Percentiles rank a stretch among this genome's conserved stretches.
Evolutionary conservation across 2,329 filamentous ascomycete genomes (phyloP).

Genomic region (Stagonosporopsis tanaceti): DNA sequence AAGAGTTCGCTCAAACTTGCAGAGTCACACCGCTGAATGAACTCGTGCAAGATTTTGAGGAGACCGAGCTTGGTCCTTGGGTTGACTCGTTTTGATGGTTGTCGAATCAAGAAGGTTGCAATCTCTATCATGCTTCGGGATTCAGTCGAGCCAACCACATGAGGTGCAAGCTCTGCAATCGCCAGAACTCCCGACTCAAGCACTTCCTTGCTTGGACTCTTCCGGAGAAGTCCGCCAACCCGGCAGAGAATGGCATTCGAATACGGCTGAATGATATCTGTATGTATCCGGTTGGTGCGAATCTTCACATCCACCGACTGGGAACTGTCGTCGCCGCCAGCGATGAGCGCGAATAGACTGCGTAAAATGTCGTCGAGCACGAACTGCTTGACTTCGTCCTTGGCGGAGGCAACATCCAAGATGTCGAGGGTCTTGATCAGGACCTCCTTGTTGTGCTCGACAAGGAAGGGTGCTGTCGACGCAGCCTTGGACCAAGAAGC

Average conservation of each 20-base stretch:
- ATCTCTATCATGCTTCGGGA: constrained; percentile 81
- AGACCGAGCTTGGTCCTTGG: constrained; percentile 84
- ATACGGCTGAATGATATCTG: constrained; percentile 66
- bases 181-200: constrained; percentile 81
- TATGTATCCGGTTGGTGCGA: constrained; percentile 54
- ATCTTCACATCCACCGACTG: constrained; percentile 60
- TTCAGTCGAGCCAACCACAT: constrained; percentile 58
- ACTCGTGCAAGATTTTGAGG: constrained; percentile 80
- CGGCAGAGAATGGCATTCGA: constrained; percentile 70
- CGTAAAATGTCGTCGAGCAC: constrained; percentile 78
- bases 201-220: constrained; percentile 72
- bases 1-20: constrained; percentile 66
- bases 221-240: constrained; percentile 62
- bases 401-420: constrained; percentile 74
- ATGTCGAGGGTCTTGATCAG: constrained; percentile 76
- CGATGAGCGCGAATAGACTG: constrained; percentile 34
- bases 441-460: constrained; percentile 65
- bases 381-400: constrained; percentile 86
- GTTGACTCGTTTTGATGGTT: constrained; percentile 83
- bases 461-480: constrained; percentile 73
- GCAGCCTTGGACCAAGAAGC: constrained; percentile 78
- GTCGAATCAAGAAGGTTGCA: constrained; percentile 80
- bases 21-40: constrained; percentile 72
- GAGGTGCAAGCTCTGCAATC: constrained; percentile 72
- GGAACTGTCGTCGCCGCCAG: constrained; percentile 10